Percentiles rank a stretch among this genome's conserved stretches.
phyloP scores from a whole-genome alignment of 352 stramenopile species.

The Phytophthora capsici region DNA sequence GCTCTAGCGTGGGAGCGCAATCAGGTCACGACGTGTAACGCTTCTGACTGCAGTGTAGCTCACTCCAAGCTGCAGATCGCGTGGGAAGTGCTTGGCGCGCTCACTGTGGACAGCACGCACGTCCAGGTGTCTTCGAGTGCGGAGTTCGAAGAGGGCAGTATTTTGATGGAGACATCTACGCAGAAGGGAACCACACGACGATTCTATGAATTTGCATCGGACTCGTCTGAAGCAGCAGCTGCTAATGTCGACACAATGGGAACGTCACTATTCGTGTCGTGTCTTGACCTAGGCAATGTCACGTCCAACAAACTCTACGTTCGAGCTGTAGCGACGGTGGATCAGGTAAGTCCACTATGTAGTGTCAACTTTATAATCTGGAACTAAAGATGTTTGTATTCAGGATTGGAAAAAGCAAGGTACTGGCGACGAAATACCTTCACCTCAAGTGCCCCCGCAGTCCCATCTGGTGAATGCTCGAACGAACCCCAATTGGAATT shows the following conservation, averaged over 20 bases:
- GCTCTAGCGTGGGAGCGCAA: conserved; percentile 39
- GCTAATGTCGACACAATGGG: conserved; percentile 57
- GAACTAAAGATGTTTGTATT: not conserved
- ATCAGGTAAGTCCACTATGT: conserved; percentile 50
- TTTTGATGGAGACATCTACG: conserved; percentile 51
- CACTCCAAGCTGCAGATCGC: conserved; percentile 65
- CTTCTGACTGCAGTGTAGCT: conserved; percentile 42
- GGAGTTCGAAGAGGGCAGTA: conserved; percentile 50
- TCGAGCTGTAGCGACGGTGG: conserved; percentile 70
- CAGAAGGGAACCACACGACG: conserved; percentile 64
- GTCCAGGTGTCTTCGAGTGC: conserved; percentile 64
- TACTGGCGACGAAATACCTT: conserved; percentile 51
- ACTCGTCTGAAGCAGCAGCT: conserved; percentile 35
- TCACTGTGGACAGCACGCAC: conserved; percentile 77
- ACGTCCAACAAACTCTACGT: conserved; percentile 60
- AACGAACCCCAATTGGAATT: conserved; percentile 69
- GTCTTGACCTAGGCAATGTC: conserved; percentile 54
- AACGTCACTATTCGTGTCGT: conserved; percentile 77
- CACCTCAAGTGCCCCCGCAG: conserved; percentile 73
- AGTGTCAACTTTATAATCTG: too few relatives aligned
- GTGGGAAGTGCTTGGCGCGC: conserved; percentile 82
- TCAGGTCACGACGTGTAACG: conserved; percentile 59
- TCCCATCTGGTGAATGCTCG: conserved; percentile 86
- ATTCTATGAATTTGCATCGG: conserved; percentile 62
- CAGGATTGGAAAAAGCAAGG: conserved; percentile 74